Conservation (phyloP, 108 stramenopile genomes). For the Discostella pseudostelligera region DNA sequence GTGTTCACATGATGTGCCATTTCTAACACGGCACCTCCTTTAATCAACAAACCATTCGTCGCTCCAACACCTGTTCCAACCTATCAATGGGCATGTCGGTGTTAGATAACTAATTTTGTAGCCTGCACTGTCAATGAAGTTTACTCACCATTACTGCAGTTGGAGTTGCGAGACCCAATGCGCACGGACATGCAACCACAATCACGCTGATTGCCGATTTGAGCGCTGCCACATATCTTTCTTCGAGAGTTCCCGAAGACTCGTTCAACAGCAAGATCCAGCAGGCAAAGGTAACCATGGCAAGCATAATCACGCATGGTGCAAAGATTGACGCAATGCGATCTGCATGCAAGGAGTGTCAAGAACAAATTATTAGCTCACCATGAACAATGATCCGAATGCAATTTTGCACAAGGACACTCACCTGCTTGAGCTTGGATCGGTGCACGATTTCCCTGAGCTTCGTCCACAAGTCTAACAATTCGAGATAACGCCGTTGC, state of each 20-base stretch:
- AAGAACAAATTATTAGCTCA: neutral
- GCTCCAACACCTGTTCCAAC: conserved; percentile 94
- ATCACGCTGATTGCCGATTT: conserved; percentile 82
- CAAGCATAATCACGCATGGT: conserved; percentile 73
- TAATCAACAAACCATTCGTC: conserved; percentile 92
- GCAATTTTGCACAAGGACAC: too few species aligned
- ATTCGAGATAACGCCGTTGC: conserved; percentile 79
- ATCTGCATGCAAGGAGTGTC: conserved; percentile 44
- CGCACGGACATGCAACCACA: conserved; percentile 96
- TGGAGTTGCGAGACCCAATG: conserved; percentile 96
- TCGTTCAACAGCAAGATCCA: conserved; percentile 58
- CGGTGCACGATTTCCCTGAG: conserved; percentile 91
- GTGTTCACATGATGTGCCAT: conserved; percentile 76
- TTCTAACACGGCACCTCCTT: conserved; percentile 95
- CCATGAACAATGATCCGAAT: too few species aligned
- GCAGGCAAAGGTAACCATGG: conserved; percentile 65
- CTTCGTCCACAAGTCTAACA: conserved; percentile 89
- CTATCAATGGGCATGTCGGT: neutral
- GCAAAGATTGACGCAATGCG: conserved; percentile 89
- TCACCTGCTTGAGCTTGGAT: conserved; percentile 80
- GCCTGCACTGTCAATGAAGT: neutral
- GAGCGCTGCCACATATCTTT: conserved; percentile 58
- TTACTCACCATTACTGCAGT: conserved; percentile 92
- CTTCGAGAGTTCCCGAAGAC: conserved; percentile 35
- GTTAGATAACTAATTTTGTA: neutral